Conservation (phyloP, 345 rosid genomes). For the Erysimum cheiranthoides region DNA sequence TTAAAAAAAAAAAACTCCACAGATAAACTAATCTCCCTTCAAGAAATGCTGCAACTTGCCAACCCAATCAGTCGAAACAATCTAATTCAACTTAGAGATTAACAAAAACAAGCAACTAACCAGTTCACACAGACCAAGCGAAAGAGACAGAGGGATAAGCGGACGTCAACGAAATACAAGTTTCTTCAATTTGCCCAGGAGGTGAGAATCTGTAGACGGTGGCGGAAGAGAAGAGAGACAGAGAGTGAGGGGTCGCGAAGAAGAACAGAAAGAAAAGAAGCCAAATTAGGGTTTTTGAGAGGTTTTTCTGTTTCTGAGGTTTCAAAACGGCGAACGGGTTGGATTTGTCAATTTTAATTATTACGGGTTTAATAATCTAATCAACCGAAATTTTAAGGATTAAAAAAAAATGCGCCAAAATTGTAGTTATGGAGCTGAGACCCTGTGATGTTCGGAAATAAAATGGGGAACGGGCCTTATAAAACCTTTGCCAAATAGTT, state of each 20-base stretch:
- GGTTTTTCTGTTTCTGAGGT: conserved; percentile 18
- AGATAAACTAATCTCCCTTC: neutral
- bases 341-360: neutral
- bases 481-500: neutral
- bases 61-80: neutral
- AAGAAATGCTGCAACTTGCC: neutral
- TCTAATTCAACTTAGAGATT: neutral
- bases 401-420: neutral
- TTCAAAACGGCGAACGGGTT: conserved; percentile 29
- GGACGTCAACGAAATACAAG: neutral
- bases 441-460: too few relatives aligned
- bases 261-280: neutral
- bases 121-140: conserved; percentile 15
- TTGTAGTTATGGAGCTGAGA: neutral
- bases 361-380: neutral
- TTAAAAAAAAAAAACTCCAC: neutral
- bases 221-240: conserved; percentile 17
- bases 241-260: neutral
- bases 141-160: conserved; percentile 10
- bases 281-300: conserved; percentile 44
- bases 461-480: neutral
- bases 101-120: conserved; percentile 26
- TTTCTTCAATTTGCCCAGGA: neutral
- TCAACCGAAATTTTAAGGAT: neutral
- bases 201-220: neutral